Evolutionary conservation across 208 protist species (phyloP), one percentile per base, ranked within the genome.

Genomic region (Leishmania mexicana): DNA sequence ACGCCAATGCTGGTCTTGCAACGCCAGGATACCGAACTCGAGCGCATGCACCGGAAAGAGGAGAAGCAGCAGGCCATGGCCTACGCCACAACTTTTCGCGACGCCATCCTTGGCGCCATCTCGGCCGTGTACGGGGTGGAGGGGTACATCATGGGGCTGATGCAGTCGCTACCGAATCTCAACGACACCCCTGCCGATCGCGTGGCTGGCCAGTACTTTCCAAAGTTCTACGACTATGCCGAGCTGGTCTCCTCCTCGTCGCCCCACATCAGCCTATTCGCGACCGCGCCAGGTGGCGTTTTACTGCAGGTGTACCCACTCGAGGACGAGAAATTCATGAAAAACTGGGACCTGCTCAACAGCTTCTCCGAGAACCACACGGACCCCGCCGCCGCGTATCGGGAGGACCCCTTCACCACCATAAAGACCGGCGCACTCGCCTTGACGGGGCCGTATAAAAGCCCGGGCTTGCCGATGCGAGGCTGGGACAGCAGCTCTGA

Each of bases 201-300:
- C 1, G 87, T 93, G 75, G 38, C 8, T 21, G 82, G 82, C 51
- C 82, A 80, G 21, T 79, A 71, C 51, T 85, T 85, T 31, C 13
- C 53, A 64, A 75, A 47, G 60, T 81, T 81, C 42, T 54, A 81
- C 51, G 40, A 45, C 40, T 85, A 81, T 72, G 83, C 88, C 5
- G 47, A 75, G 7, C 75, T 83, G 28, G 62, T 83, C 40, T 64
- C 75, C 53, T 85, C 75, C n/a, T 58, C 81, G n/a, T 35, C 83
- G 38, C 11, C 38, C 28, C 80, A 65, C 40, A 76, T 86, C 24
- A 75, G 53, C 28, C 71, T 85, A 45, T 78, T 87, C 13, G 78
- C 89, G 0, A 82, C 91, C 28, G 89, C 92, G 1, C 94, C 94
- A 2, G 92, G 94, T 21, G 94, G 91, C 19, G 90, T 94, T 19